These are phyloP conservation scores for Bertia moriformis DNA, from an alignment of 2,329 filamentous ascomycete species.

Conservation along the genomic window DNA sequence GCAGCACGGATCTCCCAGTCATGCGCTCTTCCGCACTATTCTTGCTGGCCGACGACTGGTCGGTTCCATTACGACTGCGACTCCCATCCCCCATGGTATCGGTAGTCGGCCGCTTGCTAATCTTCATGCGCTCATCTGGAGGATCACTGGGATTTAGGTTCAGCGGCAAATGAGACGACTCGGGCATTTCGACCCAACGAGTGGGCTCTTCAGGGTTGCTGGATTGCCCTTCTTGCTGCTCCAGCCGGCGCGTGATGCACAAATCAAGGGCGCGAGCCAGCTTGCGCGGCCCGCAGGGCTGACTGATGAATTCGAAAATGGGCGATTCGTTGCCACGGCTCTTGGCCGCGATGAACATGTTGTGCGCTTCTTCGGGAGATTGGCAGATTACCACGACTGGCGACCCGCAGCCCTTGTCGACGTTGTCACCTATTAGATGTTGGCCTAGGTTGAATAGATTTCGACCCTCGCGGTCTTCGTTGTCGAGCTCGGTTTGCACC, in stretches of 20 bases:
- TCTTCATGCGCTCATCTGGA: conserved; percentile 2
- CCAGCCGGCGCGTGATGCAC: background rate
- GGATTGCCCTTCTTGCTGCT: background rate
- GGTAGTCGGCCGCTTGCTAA: conserved; percentile 2
- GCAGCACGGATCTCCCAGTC: conserved; percentile 11
- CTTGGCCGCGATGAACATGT: background rate
- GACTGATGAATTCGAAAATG: conserved; percentile 1
- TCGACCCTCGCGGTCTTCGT: conserved; percentile 3
- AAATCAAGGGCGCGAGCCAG: background rate
- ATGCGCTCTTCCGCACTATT: background rate
- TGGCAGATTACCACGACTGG: background rate
- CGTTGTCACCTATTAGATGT: background rate
- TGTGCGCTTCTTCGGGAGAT: background rate
- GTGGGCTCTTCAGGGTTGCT: background rate
- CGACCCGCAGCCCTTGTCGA: background rate
- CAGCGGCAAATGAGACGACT: background rate
- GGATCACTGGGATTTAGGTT: conserved; percentile 1
- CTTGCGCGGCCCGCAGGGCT: background rate
- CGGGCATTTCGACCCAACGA: conserved; percentile 1
- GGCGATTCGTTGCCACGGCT: background rate
- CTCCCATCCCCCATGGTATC: background rate
- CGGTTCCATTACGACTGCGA: no score
- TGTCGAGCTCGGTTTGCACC: conserved; percentile 2
- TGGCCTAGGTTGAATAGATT: background rate
- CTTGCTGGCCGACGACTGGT: background rate